phyloP scores from a whole-genome alignment of 2,329 filamentous ascomycete species.

The Colletotrichum incanum region DNA sequence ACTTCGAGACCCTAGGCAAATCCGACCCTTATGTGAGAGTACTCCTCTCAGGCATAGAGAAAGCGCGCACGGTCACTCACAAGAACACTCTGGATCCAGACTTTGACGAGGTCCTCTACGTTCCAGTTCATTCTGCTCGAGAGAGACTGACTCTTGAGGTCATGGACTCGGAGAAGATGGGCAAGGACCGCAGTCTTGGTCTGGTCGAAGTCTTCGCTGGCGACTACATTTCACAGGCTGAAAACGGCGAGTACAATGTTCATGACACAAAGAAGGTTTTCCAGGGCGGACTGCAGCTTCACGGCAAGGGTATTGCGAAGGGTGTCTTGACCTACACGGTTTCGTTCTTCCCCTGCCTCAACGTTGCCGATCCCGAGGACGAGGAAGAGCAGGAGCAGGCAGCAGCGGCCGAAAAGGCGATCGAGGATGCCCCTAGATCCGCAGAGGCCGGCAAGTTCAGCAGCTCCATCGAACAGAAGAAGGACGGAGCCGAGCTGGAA shows the following conservation, averaged over 20 bases:
- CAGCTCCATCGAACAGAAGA: constrained; percentile 54
- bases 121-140: constrained; percentile 87
- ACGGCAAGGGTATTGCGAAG: constrained; percentile 81
- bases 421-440: constrained; percentile 44
- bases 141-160: constrained; percentile 93
- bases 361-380: constrained; percentile 90
- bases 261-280: constrained; percentile 82
- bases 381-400: constrained; percentile 74
- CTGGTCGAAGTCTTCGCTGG: constrained; percentile 82
- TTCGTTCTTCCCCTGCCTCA: constrained; percentile 91
- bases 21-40: constrained; percentile 96
- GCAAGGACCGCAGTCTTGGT: constrained; percentile 91
- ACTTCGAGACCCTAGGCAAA: constrained; percentile 95
- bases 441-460: constrained; percentile 63
- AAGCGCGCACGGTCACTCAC: constrained; percentile 93
- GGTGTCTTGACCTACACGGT: constrained; percentile 86
- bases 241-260: constrained; percentile 85
- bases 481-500: constrained; percentile 44
- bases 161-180: constrained; percentile 95
- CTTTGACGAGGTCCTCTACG: constrained; percentile 95
- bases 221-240: constrained; percentile 85
- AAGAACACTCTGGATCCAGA: constrained; percentile 95
- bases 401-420: constrained; percentile 56
- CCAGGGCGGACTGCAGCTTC: constrained; percentile 79
- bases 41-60: constrained; percentile 90